phyloP scores from a whole-genome alignment of 1,139 yeast genomes.

The Citeromyces hawaiiensis region DNA sequence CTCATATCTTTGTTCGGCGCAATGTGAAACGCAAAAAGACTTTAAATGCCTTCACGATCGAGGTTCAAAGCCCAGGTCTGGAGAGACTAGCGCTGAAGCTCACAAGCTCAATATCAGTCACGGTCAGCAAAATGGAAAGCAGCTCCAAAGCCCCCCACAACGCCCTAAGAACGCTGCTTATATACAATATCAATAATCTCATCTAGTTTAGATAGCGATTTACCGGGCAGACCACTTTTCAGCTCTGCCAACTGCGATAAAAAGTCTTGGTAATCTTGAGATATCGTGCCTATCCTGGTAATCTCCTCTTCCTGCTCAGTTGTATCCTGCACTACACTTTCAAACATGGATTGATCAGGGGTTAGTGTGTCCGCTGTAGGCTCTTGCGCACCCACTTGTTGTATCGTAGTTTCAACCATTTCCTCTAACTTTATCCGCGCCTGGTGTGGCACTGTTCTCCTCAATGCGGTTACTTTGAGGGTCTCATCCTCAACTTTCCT shows the following conservation, averaged over 20 bases:
- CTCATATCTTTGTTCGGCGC: no score
- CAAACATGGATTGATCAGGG: neutral
- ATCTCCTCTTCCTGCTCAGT: neutral
- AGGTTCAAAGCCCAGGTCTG: no score
- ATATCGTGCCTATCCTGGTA: neutral
- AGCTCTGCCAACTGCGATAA: neutral
- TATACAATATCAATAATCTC: neutral
- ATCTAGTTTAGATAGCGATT: neutral
- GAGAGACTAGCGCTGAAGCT: no score
- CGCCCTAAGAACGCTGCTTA: neutral
- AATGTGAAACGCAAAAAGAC: no score
- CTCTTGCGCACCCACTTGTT: slow-evolving; percentile 6
- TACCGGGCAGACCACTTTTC: neutral
- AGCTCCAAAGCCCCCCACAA: no score
- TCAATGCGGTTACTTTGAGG: slow-evolving; percentile 32
- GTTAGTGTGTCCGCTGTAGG: slow-evolving; percentile 6
- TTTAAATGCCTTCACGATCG: no score
- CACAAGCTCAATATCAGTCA: no score
- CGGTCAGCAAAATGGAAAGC: no score
- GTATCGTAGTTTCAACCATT: slow-evolving; percentile 8
- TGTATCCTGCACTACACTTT: neutral
- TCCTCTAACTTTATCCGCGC: slow-evolving; percentile 16
- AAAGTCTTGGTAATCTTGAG: neutral
- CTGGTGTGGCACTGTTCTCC: slow-evolving; percentile 36
- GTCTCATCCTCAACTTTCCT: slow-evolving; percentile 46